Conservation (phyloP, 1,284 basidiomycete genomes). For the Naganishia albida region DNA sequence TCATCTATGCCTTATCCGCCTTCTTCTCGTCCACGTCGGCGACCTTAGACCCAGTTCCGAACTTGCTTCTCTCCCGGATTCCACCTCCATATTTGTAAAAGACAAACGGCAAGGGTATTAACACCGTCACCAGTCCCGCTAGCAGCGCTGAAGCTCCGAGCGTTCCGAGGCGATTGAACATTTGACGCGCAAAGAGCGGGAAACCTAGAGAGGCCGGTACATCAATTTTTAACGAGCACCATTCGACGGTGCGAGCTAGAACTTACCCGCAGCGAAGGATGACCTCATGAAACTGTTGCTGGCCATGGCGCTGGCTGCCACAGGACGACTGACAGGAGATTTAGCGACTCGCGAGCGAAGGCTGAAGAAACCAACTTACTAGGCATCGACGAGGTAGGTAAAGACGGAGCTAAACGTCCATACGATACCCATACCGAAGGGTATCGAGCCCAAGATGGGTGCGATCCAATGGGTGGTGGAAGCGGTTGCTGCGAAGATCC, state of each 20-base stretch:
- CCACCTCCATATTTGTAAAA: conserved; percentile 50
- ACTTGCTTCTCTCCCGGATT: conserved; percentile 40
- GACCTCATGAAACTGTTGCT: conserved; percentile 68
- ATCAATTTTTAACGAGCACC: neutral
- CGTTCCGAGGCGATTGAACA: conserved; percentile 61
- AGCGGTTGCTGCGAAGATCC: conserved; percentile 72
- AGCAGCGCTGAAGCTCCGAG: conserved; percentile 75
- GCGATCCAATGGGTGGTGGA: conserved; percentile 72
- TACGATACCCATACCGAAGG: conserved; percentile 61
- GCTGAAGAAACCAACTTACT: conserved; percentile 41
- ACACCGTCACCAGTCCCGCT: conserved; percentile 66
- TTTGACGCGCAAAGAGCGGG: conserved; percentile 58
- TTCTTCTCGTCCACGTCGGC: conserved; percentile 3
- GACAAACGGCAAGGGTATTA: conserved; percentile 68
- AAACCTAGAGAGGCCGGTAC: conserved; percentile 56
- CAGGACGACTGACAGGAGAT: conserved; percentile 58
- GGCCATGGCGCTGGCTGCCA: conserved; percentile 75
- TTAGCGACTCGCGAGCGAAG: no score
- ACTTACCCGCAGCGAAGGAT: conserved; percentile 61
- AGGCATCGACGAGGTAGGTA: conserved; percentile 61
- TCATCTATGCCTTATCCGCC: neutral
- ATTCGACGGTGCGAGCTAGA: no score
- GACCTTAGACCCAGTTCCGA: conserved; percentile 27
- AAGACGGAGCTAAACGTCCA: conserved; percentile 69
- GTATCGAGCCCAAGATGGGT: conserved; percentile 65